Evolutionary conservation across 257 asterid genomes (phyloP), one percentile per base, ranked within the genome.

Genomic region (Coffea eugenioides): DNA sequence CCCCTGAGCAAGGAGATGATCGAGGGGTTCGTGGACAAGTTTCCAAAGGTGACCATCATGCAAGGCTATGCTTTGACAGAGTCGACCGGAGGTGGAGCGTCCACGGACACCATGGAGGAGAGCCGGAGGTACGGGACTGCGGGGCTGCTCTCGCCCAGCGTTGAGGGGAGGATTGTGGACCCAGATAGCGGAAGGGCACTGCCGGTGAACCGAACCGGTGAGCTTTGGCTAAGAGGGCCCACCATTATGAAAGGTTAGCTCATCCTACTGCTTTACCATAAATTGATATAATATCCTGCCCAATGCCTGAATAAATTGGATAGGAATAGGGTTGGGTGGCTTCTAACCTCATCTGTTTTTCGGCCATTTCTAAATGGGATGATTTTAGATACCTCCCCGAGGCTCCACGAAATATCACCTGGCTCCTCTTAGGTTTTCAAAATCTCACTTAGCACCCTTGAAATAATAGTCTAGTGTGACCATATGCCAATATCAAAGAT

Each of bases 11-110:
- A 87, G 89, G 98, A 93, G 43, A 91, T 93, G 77, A 92, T 88
- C 1, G 99, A 95, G 69, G 97, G 97, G 4, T 95, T 95, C 81
- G 27, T 87, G 82, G 95, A 88, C 76, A 92, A 88, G 90, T 95
- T 85, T 71, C 93, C 95, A 3, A 79, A 79, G 0, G 96, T 93
- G 74, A 80, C 86, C 61, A 90, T 95, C 78, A 77, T 89, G 80
- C 99, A 95, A 88, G 99, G 99, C 16, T 95, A 92, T 65, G 99
- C 92, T n/a, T 85, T 95, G 85, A 95, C 99, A 2, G 99, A 95
- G 78, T 92, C 99, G 9, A 91, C 97, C 0, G 97, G 90, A 65
- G 77, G 87, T 31, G 99, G 97, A 34, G 91, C 98, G 49, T 88
- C 97, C n/a, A 91, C 96, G 25, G 95, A 92, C 83, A 79, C 94